phyloP scores from a whole-genome alignment of 2,329 filamentous ascomycete genomes.

The Alternaria solani region DNA sequence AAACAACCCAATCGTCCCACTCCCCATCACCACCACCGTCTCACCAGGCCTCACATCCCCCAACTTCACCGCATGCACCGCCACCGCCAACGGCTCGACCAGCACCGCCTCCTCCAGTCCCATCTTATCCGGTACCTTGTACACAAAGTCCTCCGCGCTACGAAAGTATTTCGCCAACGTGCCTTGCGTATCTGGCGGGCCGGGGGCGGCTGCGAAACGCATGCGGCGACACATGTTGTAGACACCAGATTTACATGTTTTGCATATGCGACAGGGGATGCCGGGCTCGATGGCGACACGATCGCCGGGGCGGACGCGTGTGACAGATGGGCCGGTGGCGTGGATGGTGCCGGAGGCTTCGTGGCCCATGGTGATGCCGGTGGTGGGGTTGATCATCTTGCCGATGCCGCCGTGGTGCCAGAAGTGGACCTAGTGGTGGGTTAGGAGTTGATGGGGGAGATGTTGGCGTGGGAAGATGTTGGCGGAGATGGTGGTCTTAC shows the following conservation, averaged over 20 bases:
- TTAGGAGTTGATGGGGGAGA: neutral
- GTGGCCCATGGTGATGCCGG: conserved; percentile 87
- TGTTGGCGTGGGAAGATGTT: neutral
- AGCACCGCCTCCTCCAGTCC: conserved; percentile 87
- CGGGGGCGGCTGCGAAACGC: conserved; percentile 87
- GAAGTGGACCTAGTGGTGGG: conserved; percentile 74
- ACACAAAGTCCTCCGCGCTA: conserved; percentile 89
- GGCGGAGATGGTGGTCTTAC: conserved; percentile 16
- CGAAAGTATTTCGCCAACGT: conserved; percentile 88
- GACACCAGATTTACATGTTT: conserved; percentile 84
- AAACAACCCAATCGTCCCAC: conserved; percentile 88
- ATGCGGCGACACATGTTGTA: conserved; percentile 93
- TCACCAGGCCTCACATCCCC: conserved; percentile 82
- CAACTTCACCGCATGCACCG: conserved; percentile 83
- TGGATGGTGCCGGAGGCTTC: conserved; percentile 85
- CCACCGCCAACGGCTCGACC: conserved; percentile 87
- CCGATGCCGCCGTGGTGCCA: conserved; percentile 95
- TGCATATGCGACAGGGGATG: conserved; percentile 85
- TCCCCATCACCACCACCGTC: conserved; percentile 85
- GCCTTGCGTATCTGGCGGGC: conserved; percentile 69
- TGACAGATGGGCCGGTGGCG: conserved; percentile 80
- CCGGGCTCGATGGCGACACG: conserved; percentile 93
- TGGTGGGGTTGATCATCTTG: conserved; percentile 78
- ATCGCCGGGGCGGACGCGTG: conserved; percentile 77
- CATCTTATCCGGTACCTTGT: conserved; percentile 84